Conservation (phyloP, 1,139 yeast species). For the Torulaspora globosa region DNA sequence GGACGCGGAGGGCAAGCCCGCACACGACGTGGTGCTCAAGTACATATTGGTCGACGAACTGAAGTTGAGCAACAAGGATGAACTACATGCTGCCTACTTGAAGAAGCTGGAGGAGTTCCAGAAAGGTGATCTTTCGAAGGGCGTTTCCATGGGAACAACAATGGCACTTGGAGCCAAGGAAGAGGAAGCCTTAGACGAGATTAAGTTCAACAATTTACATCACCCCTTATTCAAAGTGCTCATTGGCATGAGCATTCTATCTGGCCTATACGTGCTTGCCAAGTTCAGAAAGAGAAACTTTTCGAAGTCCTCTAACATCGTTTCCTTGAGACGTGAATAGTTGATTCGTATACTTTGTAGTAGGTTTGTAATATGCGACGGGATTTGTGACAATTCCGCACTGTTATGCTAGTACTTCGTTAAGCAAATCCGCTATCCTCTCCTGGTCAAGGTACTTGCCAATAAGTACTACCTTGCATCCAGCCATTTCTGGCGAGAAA, state of each 20-base stretch:
- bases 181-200: constrained; percentile 17
- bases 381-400: background rate
- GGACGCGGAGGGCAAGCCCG: constrained; percentile 39
- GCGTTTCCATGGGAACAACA: constrained; percentile 22
- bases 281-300: constrained; percentile 20
- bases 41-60: constrained; percentile 21
- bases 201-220: constrained; percentile 16
- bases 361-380: too few species aligned
- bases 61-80: constrained; percentile 17
- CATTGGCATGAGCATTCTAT: constrained; percentile 14
- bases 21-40: constrained; percentile 43
- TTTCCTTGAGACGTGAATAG: constrained; percentile 30
- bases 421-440: constrained; percentile 29
- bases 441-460: constrained; percentile 57
- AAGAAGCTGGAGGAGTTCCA: constrained; percentile 21
- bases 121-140: constrained; percentile 21
- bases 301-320: constrained; percentile 39
- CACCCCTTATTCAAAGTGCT: constrained; percentile 22
- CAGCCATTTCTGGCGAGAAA: constrained; percentile 38
- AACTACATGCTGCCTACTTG: constrained; percentile 22
- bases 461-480: constrained; percentile 68
- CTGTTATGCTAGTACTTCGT: constrained; percentile 9
- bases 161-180: constrained; percentile 14
- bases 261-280: constrained; percentile 15
- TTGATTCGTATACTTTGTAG: background rate